A percentile compares a stretch with the other conserved stretches of the same genome.
phyloP scores from a whole-genome alignment of 495 filamentous ascomycete genomes.

The Cenococcum geophilum region DNA sequence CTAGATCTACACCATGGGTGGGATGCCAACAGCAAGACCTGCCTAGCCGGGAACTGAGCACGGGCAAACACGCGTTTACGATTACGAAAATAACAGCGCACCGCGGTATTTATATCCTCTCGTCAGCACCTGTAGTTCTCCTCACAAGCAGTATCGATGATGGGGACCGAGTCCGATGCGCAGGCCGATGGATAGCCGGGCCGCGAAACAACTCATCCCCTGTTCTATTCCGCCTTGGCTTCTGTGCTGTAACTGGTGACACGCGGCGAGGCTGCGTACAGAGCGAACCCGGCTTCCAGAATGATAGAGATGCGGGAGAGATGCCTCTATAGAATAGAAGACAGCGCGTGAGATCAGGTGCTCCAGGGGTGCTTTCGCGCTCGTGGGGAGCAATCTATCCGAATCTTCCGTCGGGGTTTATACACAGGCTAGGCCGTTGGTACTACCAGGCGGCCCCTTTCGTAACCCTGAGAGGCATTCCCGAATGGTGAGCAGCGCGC shows the following conservation, averaged over 20 bases:
- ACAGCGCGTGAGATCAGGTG: background rate
- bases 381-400: background rate
- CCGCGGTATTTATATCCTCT: slow-evolving; percentile 18
- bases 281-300: no score
- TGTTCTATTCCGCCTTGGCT: background rate
- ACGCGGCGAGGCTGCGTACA: no score
- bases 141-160: slow-evolving; percentile 8
- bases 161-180: slow-evolving; percentile 10
- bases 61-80: slow-evolving; percentile 13
- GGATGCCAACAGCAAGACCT: slow-evolving; percentile 1
- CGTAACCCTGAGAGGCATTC: background rate
- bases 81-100: slow-evolving; percentile 10
- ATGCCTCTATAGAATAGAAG: background rate
- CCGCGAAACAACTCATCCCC: background rate
- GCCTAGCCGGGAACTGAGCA: slow-evolving; percentile 1
- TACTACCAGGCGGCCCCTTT: background rate
- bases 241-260: background rate
- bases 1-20: background rate
- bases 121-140: slow-evolving; percentile 8
- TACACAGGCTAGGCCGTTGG: background rate
- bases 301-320: no score
- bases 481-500: background rate
- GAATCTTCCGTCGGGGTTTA: background rate
- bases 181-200: slow-evolving; percentile 13
- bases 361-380: background rate